These are phyloP conservation scores for Xylaria castorea DNA, from an alignment of 495 filamentous ascomycete species.

Conservation along the genomic window DNA sequence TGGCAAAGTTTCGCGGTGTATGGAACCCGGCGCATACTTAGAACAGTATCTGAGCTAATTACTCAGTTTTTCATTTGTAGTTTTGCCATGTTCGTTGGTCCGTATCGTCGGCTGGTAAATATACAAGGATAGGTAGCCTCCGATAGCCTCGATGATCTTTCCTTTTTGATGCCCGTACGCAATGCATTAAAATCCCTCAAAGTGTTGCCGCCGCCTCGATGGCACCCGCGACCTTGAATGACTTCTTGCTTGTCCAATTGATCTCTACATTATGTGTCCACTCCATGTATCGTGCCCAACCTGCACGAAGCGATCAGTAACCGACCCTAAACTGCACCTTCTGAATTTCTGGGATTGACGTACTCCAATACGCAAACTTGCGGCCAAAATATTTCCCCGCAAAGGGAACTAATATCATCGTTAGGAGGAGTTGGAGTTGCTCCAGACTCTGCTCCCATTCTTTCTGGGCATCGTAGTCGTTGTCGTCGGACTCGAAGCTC, in stretches of 20 bases:
- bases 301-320: constrained; percentile 34
- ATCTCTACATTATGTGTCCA: constrained; percentile 64
- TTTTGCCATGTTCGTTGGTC: background rate
- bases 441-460: constrained; percentile 95
- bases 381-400: constrained; percentile 91
- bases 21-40: background rate
- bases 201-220: constrained; percentile 73
- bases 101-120: background rate
- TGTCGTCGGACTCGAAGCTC: constrained; percentile 61
- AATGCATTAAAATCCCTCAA: constrained; percentile 46
- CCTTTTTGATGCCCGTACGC: background rate
- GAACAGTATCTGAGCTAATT: background rate
- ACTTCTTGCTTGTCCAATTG: constrained; percentile 54
- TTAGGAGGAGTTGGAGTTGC: constrained; percentile 89
- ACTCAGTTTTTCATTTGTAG: background rate
- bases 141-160: background rate
- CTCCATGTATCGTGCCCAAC: constrained; percentile 65
- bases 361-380: constrained; percentile 96
- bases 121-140: background rate
- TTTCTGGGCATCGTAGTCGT: constrained; percentile 81
- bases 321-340: background rate
- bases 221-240: constrained; percentile 72
- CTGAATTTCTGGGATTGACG: constrained; percentile 38
- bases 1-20: background rate
- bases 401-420: constrained; percentile 92